These are phyloP conservation scores for Cylindricascospora bacillispora DNA, from an alignment of 1,139 yeast genomes.

Conservation along the genomic window DNA sequence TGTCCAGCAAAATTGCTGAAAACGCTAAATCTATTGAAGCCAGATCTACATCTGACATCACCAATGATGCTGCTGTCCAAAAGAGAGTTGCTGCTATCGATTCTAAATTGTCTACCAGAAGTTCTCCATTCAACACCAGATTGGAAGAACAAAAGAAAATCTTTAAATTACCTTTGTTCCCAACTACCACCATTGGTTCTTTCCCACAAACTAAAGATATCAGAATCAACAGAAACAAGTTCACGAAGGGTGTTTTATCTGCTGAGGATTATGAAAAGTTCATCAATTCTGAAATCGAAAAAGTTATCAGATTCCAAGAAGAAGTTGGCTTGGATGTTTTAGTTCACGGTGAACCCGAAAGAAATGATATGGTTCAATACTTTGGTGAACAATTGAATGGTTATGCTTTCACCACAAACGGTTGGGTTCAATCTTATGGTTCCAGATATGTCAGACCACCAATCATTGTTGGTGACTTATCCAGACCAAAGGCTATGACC, in stretches of 20 bases:
- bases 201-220: conserved; percentile 99
- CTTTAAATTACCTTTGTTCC: conserved; percentile 95
- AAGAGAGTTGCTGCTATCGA: conserved; percentile 73
- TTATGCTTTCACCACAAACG: conserved; percentile 94
- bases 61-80: conserved; percentile 85
- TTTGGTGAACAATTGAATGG: conserved; percentile 98
- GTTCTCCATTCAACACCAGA: conserved; percentile 76
- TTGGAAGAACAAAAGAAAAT: conserved; percentile 73
- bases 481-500: conserved; percentile 97
- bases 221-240: conserved; percentile 96
- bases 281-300: conserved; percentile 92
- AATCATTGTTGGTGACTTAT: conserved; percentile 95
- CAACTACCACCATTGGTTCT: conserved; percentile 99
- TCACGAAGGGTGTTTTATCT: conserved; percentile 89
- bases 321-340: conserved; percentile 95
- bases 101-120: conserved; percentile 74
- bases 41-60: conserved; percentile 75
- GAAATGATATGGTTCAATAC: conserved; percentile 99
- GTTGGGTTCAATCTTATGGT: conserved; percentile 99
- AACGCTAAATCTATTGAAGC: conserved; percentile 80
- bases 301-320: conserved; percentile 96
- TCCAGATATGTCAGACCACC: conserved; percentile 99
- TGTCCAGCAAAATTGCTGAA: conserved; percentile 54
- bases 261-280: conserved; percentile 91
- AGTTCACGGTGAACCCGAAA: conserved; percentile 99